Percentiles rank a stretch among this genome's conserved stretches.
These are phyloP conservation scores for Alopecurus myosuroides DNA, from an alignment of 176 grass and related monocot species.

Conservation along the genomic window DNA sequence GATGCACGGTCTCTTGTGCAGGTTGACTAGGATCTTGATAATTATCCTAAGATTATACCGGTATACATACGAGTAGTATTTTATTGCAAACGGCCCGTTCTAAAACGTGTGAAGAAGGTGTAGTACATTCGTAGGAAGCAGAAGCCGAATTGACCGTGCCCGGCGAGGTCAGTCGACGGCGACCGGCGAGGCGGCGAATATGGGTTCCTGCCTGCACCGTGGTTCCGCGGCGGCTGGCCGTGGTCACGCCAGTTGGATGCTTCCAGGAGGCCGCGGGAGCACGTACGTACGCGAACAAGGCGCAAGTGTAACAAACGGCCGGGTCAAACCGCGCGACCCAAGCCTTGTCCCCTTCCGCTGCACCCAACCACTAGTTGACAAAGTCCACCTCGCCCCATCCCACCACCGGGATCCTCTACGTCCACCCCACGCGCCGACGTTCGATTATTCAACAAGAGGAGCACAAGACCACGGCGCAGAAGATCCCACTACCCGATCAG, in stretches of 20 bases:
- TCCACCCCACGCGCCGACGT: no score
- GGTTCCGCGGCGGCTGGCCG: not conserved
- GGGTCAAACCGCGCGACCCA: constrained; percentile 10
- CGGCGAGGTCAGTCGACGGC: constrained; percentile 7
- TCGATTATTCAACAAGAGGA: no score
- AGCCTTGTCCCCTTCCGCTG: not conserved
- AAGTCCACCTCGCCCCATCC: constrained; percentile 12
- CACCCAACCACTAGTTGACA: constrained; percentile 31
- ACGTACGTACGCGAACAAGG: no score
- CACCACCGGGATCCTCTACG: not conserved
- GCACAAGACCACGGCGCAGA: not conserved
- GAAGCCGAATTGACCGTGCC: not conserved
- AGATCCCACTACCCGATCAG: not conserved
- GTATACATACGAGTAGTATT: not conserved
- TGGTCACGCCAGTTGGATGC: constrained; percentile 18
- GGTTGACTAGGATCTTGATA: not conserved
- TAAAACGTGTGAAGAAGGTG: not conserved
- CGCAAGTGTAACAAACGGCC: not conserved
- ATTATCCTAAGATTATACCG: no score
- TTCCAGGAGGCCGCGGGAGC: constrained; percentile 21
- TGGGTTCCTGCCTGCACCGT: not conserved
- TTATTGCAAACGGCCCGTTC: not conserved
- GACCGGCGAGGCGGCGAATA: not conserved
- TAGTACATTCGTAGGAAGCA: not conserved
- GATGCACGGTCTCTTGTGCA: not conserved